Evolutionary conservation across 139 green algal genomes (phyloP), one percentile per base, ranked within the genome.

Genomic region (Spirogloea muscicola): DNA sequence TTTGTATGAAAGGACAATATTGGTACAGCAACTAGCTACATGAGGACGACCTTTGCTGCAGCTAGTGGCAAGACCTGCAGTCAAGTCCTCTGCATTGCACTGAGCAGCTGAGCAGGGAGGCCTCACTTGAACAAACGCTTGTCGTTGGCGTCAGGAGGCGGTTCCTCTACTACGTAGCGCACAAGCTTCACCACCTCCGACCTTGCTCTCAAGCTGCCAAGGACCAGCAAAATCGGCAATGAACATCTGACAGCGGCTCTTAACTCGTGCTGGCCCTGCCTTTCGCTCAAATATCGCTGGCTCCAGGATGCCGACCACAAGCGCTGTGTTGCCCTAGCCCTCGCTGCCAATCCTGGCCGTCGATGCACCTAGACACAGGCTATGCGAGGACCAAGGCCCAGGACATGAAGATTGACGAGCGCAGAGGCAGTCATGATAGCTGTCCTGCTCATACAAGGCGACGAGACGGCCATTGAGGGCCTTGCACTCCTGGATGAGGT

Each of bases 401-500:
- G 49, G 31, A 29, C 31, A 29, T 37, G 34, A 60, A 27, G 49
- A 34, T 60, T 27, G 27, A 1, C 49, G 2, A 3, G 9, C n/a
- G n/a, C n/a, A n/a, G n/a, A n/a, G n/a, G n/a, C n/a, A n/a, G n/a
- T n/a, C n/a, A n/a, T n/a, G n/a, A n/a, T n/a, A n/a, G n/a, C n/a
- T n/a, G n/a, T n/a, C n/a, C n/a, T n/a, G n/a, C n/a, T 77, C 71
- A 36, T 72, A 82, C 68, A 74, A 82, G 31, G n/a, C 31, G 18
- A 82, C 33, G 21, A 82, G 75, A 18, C 68, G 49, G 10, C 33
- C 37, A 42, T 68, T 82, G 27, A 83, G 65, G 3, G 78, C 70
- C 66, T 84, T 84, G 78, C 77, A 85, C 64, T 85, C 80, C 64
- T 85, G 80, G 29, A 85, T 85, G 13, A 86, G 42, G 42, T 85